These are phyloP conservation scores for Boletellus sp. DNA, from an alignment of 1,284 basidiomycete species.

Conservation along the genomic window DNA sequence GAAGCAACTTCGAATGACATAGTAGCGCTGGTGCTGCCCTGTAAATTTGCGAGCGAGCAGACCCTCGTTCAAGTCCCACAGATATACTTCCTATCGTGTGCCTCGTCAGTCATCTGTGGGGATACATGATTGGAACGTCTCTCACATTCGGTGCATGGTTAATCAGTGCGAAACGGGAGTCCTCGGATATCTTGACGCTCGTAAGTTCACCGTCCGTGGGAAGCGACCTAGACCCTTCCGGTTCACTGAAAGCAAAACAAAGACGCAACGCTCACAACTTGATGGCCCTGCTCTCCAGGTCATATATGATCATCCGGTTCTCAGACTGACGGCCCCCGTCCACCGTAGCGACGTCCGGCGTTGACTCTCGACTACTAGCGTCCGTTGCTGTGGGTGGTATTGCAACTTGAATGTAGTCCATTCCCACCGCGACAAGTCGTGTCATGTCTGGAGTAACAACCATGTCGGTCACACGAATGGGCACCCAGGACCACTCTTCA, in stretches of 20 bases:
- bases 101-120: slow-evolving; percentile 9
- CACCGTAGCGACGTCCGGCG: slow-evolving; percentile 35
- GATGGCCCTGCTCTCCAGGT: slow-evolving; percentile 60
- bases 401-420: slow-evolving; percentile 48
- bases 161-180: slow-evolving; percentile 85
- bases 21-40: slow-evolving; percentile 77
- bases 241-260: slow-evolving; percentile 12
- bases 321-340: slow-evolving; percentile 43
- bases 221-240: slow-evolving; percentile 48
- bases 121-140: slow-evolving; percentile 18
- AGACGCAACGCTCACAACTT: slow-evolving; percentile 51
- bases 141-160: slow-evolving; percentile 84
- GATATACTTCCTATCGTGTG: slow-evolving; percentile 71
- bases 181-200: slow-evolving; percentile 82
- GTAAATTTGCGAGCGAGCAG: slow-evolving; percentile 75
- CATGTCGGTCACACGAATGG: slow-evolving; percentile 87
- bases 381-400: slow-evolving; percentile 30
- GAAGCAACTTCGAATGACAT: slow-evolving; percentile 90
- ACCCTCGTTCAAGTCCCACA: slow-evolving; percentile 77
- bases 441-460: slow-evolving; percentile 84
- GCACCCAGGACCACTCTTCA: slow-evolving; percentile 68
- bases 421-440: slow-evolving; percentile 81
- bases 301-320: slow-evolving; percentile 73
- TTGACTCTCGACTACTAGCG: slow-evolving; percentile 35
- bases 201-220: slow-evolving; percentile 77